Conservation (phyloP, 2,329 filamentous ascomycete genomes). For the Periglandula ipomoeae region DNA sequence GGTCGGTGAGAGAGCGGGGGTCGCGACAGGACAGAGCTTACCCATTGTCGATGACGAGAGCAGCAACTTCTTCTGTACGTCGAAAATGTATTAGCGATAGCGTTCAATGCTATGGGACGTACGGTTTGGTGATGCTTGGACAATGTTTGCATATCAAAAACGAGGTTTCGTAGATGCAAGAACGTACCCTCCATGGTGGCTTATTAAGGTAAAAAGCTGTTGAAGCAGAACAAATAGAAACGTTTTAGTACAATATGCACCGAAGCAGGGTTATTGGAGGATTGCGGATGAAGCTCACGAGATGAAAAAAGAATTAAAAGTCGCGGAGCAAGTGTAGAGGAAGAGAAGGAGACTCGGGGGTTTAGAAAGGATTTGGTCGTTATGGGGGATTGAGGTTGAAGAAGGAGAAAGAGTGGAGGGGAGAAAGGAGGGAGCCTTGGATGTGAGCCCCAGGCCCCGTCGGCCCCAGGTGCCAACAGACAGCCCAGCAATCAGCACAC, state of each 20-base stretch:
- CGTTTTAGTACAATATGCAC: slow-evolving; percentile 5
- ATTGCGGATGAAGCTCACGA: slow-evolving; percentile 14
- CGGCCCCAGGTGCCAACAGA: not conserved
- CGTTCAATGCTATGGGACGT: slow-evolving; percentile 6
- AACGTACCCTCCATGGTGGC: slow-evolving; percentile 48
- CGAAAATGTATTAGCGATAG: slow-evolving; percentile 33
- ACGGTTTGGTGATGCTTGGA: not conserved
- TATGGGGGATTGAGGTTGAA: slow-evolving; percentile 18
- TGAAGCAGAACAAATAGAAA: slow-evolving; percentile 11
- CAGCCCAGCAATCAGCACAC: not conserved
- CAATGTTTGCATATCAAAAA: not conserved
- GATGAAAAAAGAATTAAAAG: slow-evolving; percentile 7
- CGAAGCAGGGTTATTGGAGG: not conserved
- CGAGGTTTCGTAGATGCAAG: slow-evolving; percentile 7
- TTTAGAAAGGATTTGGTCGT: slow-evolving; percentile 10
- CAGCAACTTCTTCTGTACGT: slow-evolving; percentile 93
- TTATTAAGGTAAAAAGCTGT: slow-evolving; percentile 32
- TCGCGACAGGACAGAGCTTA: slow-evolving; percentile 49
- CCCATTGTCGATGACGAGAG: slow-evolving; percentile 99
- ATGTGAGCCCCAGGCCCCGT: not conserved
- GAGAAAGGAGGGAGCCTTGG: slow-evolving; percentile 20
- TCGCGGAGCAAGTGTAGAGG: slow-evolving; percentile 10
- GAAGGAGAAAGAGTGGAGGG: slow-evolving; percentile 24
- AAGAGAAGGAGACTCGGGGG: slow-evolving; percentile 13
- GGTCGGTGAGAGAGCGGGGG: slow-evolving; percentile 27